A percentile compares a stretch with the other conserved stretches of the same genome.
Conservation (phyloP, 768 basidiomycete genomes). For the Trametes cingulata region DNA sequence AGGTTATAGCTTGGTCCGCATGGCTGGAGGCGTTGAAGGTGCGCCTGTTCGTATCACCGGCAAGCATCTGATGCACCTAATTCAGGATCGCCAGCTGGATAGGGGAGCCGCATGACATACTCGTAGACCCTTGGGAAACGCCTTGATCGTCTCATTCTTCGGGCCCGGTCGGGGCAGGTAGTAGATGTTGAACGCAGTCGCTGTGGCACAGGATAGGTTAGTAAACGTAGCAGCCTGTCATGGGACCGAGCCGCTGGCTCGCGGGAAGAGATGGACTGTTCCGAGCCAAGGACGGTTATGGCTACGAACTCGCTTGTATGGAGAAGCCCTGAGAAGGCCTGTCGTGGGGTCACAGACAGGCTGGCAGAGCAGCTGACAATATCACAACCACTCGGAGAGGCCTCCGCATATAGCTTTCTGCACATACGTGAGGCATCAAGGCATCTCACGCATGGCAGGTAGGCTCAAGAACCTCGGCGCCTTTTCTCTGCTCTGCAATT, state of each 20-base stretch:
- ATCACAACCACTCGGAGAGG: not conserved
- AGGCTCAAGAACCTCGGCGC: not conserved
- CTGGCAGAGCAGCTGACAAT: not conserved
- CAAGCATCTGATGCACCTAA: conserved; percentile 25
- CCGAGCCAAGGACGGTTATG: not conserved
- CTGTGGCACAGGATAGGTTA: not conserved
- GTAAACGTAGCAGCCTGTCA: not conserved
- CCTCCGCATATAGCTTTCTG: not conserved
- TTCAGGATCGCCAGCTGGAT: not conserved
- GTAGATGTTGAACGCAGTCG: conserved; percentile 26
- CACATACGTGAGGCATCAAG: not conserved
- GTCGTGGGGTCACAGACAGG: not conserved
- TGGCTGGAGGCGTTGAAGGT: conserved; percentile 33
- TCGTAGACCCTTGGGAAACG: conserved; percentile 28
- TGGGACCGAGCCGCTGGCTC: not conserved
- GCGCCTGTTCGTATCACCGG: conserved; percentile 31
- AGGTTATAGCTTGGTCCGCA: conserved; percentile 35
- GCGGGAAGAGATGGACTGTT: not conserved
- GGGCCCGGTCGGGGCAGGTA: conserved; percentile 26
- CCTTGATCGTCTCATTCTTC: conserved; percentile 22
- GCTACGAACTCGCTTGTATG: not conserved
- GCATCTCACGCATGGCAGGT: not conserved
- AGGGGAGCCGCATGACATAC: not conserved
- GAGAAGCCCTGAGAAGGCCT: not conserved
- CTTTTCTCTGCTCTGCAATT: not conserved